A percentile compares a stretch with the other conserved stretches of the same genome.
Conservation (phyloP, 2,329 filamentous ascomycete genomes). For the Cytospora piceicola region DNA sequence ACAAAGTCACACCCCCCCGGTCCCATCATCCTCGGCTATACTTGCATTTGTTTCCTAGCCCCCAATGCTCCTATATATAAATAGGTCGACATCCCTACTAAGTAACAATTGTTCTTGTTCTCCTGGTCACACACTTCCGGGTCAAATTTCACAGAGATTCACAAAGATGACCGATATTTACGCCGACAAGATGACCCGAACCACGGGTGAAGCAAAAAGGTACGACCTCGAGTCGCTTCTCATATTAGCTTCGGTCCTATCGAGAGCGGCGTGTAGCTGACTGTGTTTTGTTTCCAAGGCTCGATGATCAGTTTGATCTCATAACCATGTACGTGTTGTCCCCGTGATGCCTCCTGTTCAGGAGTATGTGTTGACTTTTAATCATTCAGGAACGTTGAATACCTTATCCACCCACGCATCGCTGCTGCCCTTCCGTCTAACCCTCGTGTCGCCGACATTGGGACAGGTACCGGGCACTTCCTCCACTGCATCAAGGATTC, state of each 20-base stretch:
- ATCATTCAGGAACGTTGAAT: slow-evolving; percentile 24
- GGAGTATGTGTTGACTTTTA: too few species aligned
- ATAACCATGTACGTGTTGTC: slow-evolving; percentile 1
- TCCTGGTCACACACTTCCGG: too few species aligned
- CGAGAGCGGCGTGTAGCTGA: neutral
- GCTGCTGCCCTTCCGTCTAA: slow-evolving; percentile 18
- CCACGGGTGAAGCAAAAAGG: neutral
- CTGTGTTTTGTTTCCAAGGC: neutral
- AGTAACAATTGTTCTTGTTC: too few species aligned
- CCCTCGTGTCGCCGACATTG: slow-evolving; percentile 29
- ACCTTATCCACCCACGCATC: slow-evolving; percentile 27
- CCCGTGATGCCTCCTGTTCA: too few species aligned
- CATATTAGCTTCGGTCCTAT: neutral
- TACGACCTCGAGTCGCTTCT: neutral
- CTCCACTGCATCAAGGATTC: slow-evolving; percentile 19
- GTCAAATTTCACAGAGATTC: neutral
- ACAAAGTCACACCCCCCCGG: too few species aligned
- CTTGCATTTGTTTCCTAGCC: too few species aligned
- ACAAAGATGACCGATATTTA: slow-evolving; percentile 10
- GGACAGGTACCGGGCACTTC: slow-evolving; percentile 29
- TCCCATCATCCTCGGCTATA: too few species aligned
- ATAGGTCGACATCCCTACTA: too few species aligned
- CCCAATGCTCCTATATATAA: too few species aligned
- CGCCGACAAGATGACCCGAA: slow-evolving; percentile 8
- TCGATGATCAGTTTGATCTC: slow-evolving; percentile 7